phyloP scores from a whole-genome alignment of 345 rosid genomes.

The Rhodomyrtus tomentosa region DNA sequence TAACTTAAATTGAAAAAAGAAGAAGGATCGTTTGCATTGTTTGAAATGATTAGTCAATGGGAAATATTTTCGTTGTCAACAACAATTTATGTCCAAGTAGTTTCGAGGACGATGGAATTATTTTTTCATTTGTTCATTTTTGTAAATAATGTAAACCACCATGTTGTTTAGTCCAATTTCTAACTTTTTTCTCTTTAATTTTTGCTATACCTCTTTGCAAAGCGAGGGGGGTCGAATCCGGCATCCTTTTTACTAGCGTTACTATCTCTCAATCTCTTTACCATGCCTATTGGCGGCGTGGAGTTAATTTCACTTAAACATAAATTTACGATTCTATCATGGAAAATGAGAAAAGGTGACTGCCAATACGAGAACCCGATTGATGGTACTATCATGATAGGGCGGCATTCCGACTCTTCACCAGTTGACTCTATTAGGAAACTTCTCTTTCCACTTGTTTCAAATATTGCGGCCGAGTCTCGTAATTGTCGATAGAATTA shows the following conservation, averaged over 20 bases:
- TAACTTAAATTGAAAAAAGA: fast-evolving
- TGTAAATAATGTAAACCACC: fast-evolving
- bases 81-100: not conserved
- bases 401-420: not conserved
- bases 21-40: not conserved
- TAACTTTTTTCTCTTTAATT: no score
- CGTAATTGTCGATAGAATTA: not conserved
- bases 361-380: not conserved
- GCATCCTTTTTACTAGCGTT: no score
- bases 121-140: not conserved
- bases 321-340: not conserved
- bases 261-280: no score
- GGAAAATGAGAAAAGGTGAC: not conserved
- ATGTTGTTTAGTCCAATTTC: not conserved
- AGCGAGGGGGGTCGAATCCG: no score
- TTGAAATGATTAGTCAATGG: not conserved
- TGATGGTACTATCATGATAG: not conserved
- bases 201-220: no score
- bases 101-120: not conserved
- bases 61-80: not conserved
- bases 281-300: no score
- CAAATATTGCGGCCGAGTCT: not conserved
- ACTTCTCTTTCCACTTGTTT: not conserved
- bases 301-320: not conserved
- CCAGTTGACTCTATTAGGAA: not conserved